Percentiles rank a stretch among this genome's conserved stretches.
These are phyloP conservation scores for Colletotrichum limetticola DNA, from an alignment of 2,329 filamentous ascomycete species.

Conservation along the genomic window DNA sequence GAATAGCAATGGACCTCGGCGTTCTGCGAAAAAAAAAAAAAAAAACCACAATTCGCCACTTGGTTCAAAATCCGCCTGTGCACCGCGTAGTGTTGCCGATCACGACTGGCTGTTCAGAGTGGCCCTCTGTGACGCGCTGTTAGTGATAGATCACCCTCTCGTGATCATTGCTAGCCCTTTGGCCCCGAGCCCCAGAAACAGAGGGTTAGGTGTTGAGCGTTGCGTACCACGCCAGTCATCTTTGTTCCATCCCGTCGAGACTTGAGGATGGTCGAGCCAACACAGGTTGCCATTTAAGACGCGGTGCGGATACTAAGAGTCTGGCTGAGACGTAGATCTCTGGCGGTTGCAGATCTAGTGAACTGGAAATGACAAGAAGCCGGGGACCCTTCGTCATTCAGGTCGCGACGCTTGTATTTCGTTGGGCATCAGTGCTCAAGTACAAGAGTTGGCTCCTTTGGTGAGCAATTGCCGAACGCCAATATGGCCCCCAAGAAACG, in stretches of 20 bases:
- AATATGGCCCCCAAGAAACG: constrained; percentile 17
- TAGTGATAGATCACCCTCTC: constrained; percentile 2
- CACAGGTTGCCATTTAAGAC: constrained; percentile 1
- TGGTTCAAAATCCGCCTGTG: neutral
- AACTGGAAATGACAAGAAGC: neutral
- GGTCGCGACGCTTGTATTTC: constrained; percentile 5
- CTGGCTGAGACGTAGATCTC: constrained; percentile 10
- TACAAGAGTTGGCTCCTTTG: neutral
- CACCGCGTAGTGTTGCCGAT: neutral
- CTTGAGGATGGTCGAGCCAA: neutral
- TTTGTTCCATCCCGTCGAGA: constrained; percentile 9
- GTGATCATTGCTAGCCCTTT: constrained; percentile 16
- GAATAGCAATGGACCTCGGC: neutral
- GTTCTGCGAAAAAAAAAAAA: neutral
- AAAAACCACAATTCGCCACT: neutral
- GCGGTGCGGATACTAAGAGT: neutral
- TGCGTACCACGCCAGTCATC: constrained; percentile 13
- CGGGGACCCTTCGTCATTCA: constrained; percentile 9
- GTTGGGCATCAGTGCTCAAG: constrained; percentile 27
- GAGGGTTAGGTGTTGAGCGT: constrained; percentile 20
- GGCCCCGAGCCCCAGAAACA: neutral
- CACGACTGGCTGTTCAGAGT: neutral
- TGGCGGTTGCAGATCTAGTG: constrained; percentile 1
- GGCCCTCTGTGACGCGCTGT: neutral
- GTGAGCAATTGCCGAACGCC: neutral